These are phyloP conservation scores for Forsythia viridissima DNA, from an alignment of 257 asterid species.

Conservation along the genomic window DNA sequence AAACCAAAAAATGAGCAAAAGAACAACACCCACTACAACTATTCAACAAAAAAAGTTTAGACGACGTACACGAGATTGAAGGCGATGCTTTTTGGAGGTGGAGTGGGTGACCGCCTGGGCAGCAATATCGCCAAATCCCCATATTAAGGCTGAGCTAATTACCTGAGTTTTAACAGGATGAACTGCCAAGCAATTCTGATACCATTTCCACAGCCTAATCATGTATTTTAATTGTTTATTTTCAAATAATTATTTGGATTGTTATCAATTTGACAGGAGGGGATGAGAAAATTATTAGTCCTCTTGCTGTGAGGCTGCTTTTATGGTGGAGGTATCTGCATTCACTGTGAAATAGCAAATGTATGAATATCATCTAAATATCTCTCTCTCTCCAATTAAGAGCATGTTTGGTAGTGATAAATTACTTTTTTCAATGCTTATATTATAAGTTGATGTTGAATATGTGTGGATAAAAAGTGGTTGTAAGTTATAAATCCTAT, in stretches of 20 bases:
- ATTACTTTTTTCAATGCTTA: too few relatives aligned
- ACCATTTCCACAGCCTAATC: constrained; percentile 84
- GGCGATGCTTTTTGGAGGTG: constrained; percentile 43
- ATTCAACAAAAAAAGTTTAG: not conserved
- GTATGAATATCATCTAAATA: not conserved
- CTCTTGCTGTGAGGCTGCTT: not conserved
- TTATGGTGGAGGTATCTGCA: not conserved
- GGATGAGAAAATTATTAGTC: not conserved
- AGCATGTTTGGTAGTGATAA: too few relatives aligned
- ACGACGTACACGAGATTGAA: constrained; percentile 38
- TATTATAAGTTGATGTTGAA: too few relatives aligned
- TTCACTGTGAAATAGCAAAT: not conserved
- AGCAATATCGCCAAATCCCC: constrained; percentile 81
- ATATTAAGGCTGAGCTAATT: constrained; percentile 75
- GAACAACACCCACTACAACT: not conserved
- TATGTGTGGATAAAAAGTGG: too few relatives aligned
- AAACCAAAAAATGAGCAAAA: not conserved
- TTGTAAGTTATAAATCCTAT: too few relatives aligned
- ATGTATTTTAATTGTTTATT: constrained; percentile 21
- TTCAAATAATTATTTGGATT: not conserved
- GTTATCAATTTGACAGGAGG: not conserved
- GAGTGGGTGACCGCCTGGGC: constrained; percentile 77
- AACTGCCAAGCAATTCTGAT: constrained; percentile 65
- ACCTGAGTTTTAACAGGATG: constrained; percentile 89
- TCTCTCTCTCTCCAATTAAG: not conserved